A percentile compares a stretch with the other conserved stretches of the same genome.
These are phyloP conservation scores for Litsea cubeba DNA, from an alignment of 164 flowering plant species.

Conservation along the genomic window DNA sequence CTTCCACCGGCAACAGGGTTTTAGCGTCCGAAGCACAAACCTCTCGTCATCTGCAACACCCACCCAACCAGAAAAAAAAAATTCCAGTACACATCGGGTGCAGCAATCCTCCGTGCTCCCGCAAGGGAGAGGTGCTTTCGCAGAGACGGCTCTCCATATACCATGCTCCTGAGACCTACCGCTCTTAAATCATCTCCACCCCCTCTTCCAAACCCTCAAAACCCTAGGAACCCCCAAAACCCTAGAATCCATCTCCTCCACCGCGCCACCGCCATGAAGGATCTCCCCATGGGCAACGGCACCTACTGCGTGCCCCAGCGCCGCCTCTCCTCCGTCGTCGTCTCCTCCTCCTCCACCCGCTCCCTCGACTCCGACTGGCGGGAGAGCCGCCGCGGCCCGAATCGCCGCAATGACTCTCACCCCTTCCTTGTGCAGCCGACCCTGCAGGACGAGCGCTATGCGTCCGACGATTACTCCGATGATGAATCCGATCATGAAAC, in stretches of 20 bases:
- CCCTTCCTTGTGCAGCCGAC: conserved; percentile 17
- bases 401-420: conserved; percentile 15
- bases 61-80: too few species aligned
- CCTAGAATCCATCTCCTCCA: conserved; percentile 4
- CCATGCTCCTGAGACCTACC: conserved; percentile 17
- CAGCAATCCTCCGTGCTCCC: background rate
- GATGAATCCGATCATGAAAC: conserved; percentile 43
- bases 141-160: conserved; percentile 3
- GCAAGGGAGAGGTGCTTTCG: conserved; percentile 4
- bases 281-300: conserved; percentile 37
- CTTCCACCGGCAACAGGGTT: too few species aligned
- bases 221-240: conserved; percentile 29
- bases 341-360: conserved; percentile 19
- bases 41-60: too few species aligned
- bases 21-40: too few species aligned
- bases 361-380: conserved; percentile 21
- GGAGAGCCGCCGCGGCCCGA: conserved; percentile 11
- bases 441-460: conserved; percentile 17
- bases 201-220: conserved; percentile 3
- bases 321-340: conserved; percentile 19
- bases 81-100: too few species aligned
- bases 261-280: conserved; percentile 37
- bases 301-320: conserved; percentile 57
- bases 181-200: conserved; percentile 1
- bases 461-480: conserved; percentile 36